A percentile compares a stretch with the other conserved stretches of the same genome.
These are phyloP conservation scores for Hyphodiscus hymeniophilus DNA, from an alignment of 495 filamentous ascomycete genomes.

Conservation along the genomic window DNA sequence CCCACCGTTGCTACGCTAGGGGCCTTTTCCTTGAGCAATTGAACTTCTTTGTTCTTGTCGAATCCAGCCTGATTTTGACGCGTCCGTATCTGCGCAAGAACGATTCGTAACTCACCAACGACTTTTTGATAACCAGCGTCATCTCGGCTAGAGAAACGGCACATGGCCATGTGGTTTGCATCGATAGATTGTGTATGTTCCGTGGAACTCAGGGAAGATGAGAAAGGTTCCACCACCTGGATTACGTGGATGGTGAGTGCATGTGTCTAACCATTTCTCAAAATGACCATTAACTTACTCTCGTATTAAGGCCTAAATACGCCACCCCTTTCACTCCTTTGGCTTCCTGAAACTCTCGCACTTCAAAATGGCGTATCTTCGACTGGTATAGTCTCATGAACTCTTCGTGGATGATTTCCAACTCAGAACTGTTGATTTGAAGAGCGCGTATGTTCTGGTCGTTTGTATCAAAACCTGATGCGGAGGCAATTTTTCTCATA, in stretches of 20 bases:
- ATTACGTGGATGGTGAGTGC: too few species aligned
- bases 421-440: conserved; percentile 8
- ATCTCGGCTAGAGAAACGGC: conserved; percentile 1
- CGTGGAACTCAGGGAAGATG: conserved; percentile 8
- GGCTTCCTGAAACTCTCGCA: conserved; percentile 15
- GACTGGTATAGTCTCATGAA: conserved; percentile 12
- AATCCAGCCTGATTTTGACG: not conserved
- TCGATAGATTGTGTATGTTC: conserved; percentile 11
- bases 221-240: conserved; percentile 8
- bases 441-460: conserved; percentile 6
- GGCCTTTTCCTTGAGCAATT: not conserved
- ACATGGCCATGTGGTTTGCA: conserved; percentile 20
- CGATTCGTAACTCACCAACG: conserved; percentile 1
- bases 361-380: conserved; percentile 3
- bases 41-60: not conserved
- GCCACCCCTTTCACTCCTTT: conserved; percentile 1
- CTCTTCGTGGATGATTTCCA: conserved; percentile 7
- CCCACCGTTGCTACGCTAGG: conserved; percentile 2
- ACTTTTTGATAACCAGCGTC: conserved; percentile 15
- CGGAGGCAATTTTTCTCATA: conserved; percentile 7
- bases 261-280: not conserved
- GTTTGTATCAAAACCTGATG: conserved; percentile 6
- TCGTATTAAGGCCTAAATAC: conserved; percentile 1
- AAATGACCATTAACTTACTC: not conserved
- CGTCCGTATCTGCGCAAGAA: not conserved